phyloP scores from a whole-genome alignment of 805 yeast genomes.

The Cyberlindnera petersonii region DNA sequence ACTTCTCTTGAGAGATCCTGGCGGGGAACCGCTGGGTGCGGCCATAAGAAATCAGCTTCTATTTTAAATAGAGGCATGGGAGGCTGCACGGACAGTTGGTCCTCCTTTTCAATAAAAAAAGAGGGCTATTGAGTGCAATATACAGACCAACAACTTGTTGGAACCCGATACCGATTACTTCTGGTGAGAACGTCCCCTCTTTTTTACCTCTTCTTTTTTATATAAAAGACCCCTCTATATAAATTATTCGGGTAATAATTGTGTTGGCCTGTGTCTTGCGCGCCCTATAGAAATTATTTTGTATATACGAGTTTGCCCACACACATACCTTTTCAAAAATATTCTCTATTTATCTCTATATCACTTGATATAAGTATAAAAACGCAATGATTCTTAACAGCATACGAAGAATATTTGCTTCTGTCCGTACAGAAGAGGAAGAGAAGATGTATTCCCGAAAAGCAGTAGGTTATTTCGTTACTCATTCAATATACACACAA shows the following conservation, averaged over 20 bases:
- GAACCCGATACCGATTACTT: conserved; percentile 63
- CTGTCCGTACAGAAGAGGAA: conserved; percentile 83
- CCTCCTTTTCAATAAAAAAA: conserved; percentile 20
- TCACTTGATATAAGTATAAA: too few species aligned
- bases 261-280: too few species aligned
- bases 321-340: too few species aligned
- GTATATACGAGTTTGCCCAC: too few species aligned
- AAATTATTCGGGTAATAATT: too few species aligned
- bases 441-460: conserved; percentile 70
- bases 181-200: conserved; percentile 38
- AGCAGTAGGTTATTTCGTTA: conserved; percentile 43
- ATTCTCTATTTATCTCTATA: too few species aligned
- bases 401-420: conserved; percentile 71
- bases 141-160: conserved; percentile 39
- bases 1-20: conserved; percentile 54
- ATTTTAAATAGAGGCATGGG: conserved; percentile 35
- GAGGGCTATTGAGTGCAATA: conserved; percentile 57
- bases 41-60: conserved; percentile 47
- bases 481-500: neutral
- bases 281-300: too few species aligned
- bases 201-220: conserved; percentile 2
- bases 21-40: conserved; percentile 56
- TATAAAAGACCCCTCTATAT: too few species aligned
- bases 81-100: conserved; percentile 57
- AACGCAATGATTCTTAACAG: conserved; percentile 59